These are phyloP conservation scores for Castanospermum australe DNA, from an alignment of 306 rosid genomes.

Conservation along the genomic window DNA sequence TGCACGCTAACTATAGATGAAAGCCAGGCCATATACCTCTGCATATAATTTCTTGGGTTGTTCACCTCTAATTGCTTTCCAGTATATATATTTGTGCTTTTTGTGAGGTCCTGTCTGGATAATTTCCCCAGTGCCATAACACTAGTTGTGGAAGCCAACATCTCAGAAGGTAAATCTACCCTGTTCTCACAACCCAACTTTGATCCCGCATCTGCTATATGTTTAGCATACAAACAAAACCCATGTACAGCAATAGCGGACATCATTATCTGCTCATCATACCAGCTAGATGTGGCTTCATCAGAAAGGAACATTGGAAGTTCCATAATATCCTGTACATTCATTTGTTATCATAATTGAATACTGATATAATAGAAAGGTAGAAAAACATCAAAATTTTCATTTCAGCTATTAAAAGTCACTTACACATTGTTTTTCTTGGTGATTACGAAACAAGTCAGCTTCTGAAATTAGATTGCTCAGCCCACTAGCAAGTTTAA, in stretches of 20 bases:
- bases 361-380: neutral
- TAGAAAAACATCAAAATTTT: slow-evolving; percentile 12
- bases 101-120: slow-evolving; percentile 42
- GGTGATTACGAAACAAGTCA: slow-evolving; percentile 55
- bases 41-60: slow-evolving; percentile 33
- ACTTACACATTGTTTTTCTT: slow-evolving; percentile 42
- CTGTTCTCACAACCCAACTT: slow-evolving; percentile 39
- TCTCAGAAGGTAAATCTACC: slow-evolving; percentile 60
- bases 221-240: slow-evolving; percentile 67
- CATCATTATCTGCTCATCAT: slow-evolving; percentile 57
- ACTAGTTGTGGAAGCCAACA: slow-evolving; percentile 61
- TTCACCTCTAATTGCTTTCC: slow-evolving; percentile 43
- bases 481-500: slow-evolving; percentile 54
- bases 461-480: slow-evolving; percentile 69
- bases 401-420: slow-evolving; percentile 1
- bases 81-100: slow-evolving; percentile 25
- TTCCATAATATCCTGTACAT: slow-evolving; percentile 63
- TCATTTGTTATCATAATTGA: slow-evolving; percentile 24
- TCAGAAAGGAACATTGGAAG: slow-evolving; percentile 34
- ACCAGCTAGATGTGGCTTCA: slow-evolving; percentile 49
- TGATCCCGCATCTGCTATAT: slow-evolving; percentile 54
- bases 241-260: slow-evolving; percentile 73
- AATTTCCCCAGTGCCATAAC: slow-evolving; percentile 55
- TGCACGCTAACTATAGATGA: slow-evolving; percentile 1
- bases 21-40: slow-evolving; percentile 48